Evolutionary conservation across 169 alveolate species (phyloP), one percentile per base, ranked within the genome.

Genomic region (Babesia ovata): DNA sequence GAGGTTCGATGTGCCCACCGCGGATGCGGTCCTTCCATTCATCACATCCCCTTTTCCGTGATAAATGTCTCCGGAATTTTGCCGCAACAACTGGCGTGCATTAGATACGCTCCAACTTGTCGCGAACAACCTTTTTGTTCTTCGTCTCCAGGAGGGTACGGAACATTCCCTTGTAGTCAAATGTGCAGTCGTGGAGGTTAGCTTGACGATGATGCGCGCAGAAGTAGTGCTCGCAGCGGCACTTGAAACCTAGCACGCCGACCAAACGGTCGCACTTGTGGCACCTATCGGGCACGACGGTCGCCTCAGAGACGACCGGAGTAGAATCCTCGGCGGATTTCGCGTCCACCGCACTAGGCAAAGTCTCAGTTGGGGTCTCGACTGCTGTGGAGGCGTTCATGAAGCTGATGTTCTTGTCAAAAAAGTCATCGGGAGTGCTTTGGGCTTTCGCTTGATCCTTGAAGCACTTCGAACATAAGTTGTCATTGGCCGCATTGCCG

Each of bases 201-300:
- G 99, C 97, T 70, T 94, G 92, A 44, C 98, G 89, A 81, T 96
- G 99, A 65, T 88, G 91, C 33, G 97, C 86, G 71, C 99, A 96
- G 76, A 94, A 96, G 46, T 79, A 73, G 65, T 82, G 88, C 54
- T 91, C 91, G 90, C 99, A 96, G 63, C 98, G 92, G 84, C 99
- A 96, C 57, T 67, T 76, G 72, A 96, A 93, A 0, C 98, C 98
- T 67, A 94, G 69, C 36, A 95, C 84, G 28, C 99, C 99, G 28
- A 95, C 91, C 78, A 90, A 88, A 72, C 82, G 92, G 76, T 92
- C 92, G 87, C 99, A 96, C 45, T 79, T 70, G 73, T 86, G 87
- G 70, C 99, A 96, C 52, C 97, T 88, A 26, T 78, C 84, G 26
- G 94, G 74, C 39, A 72, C 88, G 21, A 81, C 75, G 13, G 65